Evolutionary conservation across 2,329 filamentous ascomycete genomes (phyloP).

Genomic region (Neonectria ditissima): DNA sequence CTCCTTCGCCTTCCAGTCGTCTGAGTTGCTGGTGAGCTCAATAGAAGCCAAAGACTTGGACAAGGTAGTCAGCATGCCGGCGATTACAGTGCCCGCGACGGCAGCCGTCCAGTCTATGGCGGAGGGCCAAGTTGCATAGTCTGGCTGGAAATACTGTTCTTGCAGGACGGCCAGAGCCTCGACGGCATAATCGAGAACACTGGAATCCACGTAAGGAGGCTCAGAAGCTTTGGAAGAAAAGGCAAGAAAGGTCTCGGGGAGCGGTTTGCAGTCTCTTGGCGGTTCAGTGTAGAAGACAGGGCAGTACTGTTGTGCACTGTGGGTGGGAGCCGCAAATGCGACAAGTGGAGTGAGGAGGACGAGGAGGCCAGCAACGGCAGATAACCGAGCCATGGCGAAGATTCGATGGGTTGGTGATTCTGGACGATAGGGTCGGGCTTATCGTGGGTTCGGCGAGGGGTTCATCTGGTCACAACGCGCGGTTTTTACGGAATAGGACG

Average conservation of each 20-base stretch:
- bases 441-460: background rate
- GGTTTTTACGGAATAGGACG: slow-evolving; percentile 23
- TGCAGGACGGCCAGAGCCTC: slow-evolving; percentile 81
- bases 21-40: slow-evolving; percentile 47
- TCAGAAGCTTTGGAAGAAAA: slow-evolving; percentile 28
- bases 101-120: slow-evolving; percentile 96
- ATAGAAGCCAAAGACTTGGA: slow-evolving; percentile 66
- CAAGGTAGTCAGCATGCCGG: slow-evolving; percentile 78
- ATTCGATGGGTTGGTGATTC: too few relatives aligned
- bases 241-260: slow-evolving; percentile 39
- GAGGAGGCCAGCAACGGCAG: slow-evolving; percentile 27
- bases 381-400: slow-evolving; percentile 33
- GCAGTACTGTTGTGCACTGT: slow-evolving; percentile 33
- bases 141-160: slow-evolving; percentile 78
- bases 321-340: slow-evolving; percentile 32
- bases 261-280: slow-evolving; percentile 32
- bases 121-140: slow-evolving; percentile 84
- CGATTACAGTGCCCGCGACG: slow-evolving; percentile 83
- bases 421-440: background rate
- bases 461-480: slow-evolving; percentile 16
- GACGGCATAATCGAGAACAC: slow-evolving; percentile 63
- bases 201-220: slow-evolving; percentile 30
- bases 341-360: slow-evolving; percentile 15
- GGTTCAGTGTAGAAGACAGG: slow-evolving; percentile 38
- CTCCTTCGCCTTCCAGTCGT: slow-evolving; percentile 68